Evolutionary conservation across 108 stramenopile genomes (phyloP).

Genomic region (Cyclotella kingstonii): DNA sequence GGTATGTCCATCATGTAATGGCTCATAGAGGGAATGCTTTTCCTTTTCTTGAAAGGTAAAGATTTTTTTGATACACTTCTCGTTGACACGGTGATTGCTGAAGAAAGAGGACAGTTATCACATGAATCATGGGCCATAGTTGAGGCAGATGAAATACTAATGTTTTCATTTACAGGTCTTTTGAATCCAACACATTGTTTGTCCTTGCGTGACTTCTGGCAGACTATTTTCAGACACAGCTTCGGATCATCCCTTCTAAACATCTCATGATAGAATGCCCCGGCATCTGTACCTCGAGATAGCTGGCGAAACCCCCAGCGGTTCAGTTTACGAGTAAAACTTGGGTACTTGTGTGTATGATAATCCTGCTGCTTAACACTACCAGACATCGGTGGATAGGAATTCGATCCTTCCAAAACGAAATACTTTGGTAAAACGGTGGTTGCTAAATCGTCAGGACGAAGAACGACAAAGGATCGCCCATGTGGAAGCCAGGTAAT

Average conservation of each 20-base stretch:
- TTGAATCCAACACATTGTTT: conserved; percentile 3
- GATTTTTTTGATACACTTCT: conserved; percentile 13
- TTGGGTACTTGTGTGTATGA: conserved; percentile 66
- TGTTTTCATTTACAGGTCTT: conserved; percentile 1
- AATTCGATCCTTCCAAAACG: conserved; percentile 51
- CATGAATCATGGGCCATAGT: conserved; percentile 23
- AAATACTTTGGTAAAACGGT: conserved; percentile 72
- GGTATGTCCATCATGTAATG: conserved; percentile 20
- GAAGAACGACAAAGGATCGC: conserved; percentile 69
- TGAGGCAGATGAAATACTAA: conserved; percentile 29
- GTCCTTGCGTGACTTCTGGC: conserved; percentile 62
- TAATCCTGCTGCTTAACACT: not conserved
- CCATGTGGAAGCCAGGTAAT: conserved; percentile 83
- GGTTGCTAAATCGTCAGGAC: conserved; percentile 73
- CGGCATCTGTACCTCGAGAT: conserved; percentile 75
- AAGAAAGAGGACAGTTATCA: conserved; percentile 13
- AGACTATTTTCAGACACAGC: conserved; percentile 68
- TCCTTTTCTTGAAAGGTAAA: conserved; percentile 41
- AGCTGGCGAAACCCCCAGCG: conserved; percentile 87
- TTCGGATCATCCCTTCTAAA: conserved; percentile 67
- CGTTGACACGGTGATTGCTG: conserved; percentile 35
- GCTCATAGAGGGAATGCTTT: not conserved
- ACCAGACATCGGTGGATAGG: not conserved
- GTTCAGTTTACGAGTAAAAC: conserved; percentile 78
- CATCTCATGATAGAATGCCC: conserved; percentile 76